Conservation (phyloP, 306 rosid species). For the Cucurbita pepo region DNA sequence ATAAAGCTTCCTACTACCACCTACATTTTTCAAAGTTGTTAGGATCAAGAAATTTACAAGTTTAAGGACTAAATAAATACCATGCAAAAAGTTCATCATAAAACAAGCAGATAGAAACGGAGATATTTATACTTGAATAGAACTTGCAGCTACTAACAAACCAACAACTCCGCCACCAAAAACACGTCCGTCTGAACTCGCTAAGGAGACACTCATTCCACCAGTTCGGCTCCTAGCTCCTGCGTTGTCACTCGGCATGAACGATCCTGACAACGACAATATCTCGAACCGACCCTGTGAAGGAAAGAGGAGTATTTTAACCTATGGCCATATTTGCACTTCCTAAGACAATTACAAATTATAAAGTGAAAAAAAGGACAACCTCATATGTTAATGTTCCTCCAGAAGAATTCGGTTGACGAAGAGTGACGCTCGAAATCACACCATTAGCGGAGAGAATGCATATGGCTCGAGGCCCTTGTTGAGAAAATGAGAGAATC, state of each 20-base stretch:
- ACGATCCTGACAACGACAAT: conserved; percentile 84
- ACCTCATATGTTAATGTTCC: conserved; percentile 91
- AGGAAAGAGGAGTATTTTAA: background rate
- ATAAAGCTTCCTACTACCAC: conserved; percentile 90
- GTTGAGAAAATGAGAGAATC: conserved; percentile 95
- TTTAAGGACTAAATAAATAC: background rate
- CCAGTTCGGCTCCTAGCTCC: conserved; percentile 80
- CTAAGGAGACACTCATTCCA: conserved; percentile 86
- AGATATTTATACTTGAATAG: conserved; percentile 45
- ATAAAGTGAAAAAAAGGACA: background rate
- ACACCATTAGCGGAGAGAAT: conserved; percentile 85
- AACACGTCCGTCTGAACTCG: conserved; percentile 84
- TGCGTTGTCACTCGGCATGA: conserved; percentile 64
- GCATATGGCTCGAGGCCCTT: conserved; percentile 83
- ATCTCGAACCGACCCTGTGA: conserved; percentile 82
- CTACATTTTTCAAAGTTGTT: conserved; percentile 14
- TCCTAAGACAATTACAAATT: background rate
- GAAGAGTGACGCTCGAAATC: conserved; percentile 79
- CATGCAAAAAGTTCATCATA: background rate
- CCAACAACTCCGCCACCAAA: conserved; percentile 95
- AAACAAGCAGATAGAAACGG: background rate
- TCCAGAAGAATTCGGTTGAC: conserved; percentile 74
- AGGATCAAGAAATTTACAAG: background rate
- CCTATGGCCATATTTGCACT: background rate
- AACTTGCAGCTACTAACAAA: conserved; percentile 80